Evolutionary conservation across 495 filamentous ascomycete genomes (phyloP).

Genomic region (Penicillium atrosanguineum): DNA sequence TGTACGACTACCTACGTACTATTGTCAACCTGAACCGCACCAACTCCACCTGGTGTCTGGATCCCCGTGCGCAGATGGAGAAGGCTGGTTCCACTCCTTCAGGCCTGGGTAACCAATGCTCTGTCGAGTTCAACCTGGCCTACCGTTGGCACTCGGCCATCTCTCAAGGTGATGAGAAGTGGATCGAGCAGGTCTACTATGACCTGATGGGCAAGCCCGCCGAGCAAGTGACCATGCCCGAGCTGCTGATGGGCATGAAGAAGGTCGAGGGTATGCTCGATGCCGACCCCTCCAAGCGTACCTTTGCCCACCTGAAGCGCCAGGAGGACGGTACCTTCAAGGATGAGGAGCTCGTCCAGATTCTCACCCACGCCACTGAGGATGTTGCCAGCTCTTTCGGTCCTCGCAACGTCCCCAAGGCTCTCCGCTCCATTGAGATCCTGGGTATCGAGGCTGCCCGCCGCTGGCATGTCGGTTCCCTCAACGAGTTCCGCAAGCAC

Average conservation of each 20-base stretch:
- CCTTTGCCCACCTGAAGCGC: conserved; percentile 57
- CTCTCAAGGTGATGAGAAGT: conserved; percentile 61
- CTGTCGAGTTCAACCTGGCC: conserved; percentile 69
- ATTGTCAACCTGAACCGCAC: conserved; percentile 80
- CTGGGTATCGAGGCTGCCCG: conserved; percentile 61
- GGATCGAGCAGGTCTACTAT: conserved; percentile 59
- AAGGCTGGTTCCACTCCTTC: conserved; percentile 56
- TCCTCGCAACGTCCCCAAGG: conserved; percentile 58
- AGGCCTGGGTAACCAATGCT: conserved; percentile 69
- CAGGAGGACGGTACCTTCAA: conserved; percentile 55
- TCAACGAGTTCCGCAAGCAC: conserved; percentile 65
- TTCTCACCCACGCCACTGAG: conserved; percentile 57
- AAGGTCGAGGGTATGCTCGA: conserved; percentile 50
- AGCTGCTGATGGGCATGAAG: conserved; percentile 53
- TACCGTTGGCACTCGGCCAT: conserved; percentile 71
- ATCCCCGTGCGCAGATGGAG: conserved; percentile 46
- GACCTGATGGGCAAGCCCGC: conserved; percentile 55
- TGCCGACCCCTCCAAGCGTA: conserved; percentile 52
- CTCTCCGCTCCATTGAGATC: conserved; percentile 56
- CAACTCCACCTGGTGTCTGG: conserved; percentile 74
- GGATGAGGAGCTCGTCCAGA: conserved; percentile 61
- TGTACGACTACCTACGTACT: conserved; percentile 80
- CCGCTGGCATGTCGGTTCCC: conserved; percentile 57
- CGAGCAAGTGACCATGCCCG: conserved; percentile 46
- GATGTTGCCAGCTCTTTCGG: conserved; percentile 60